Evolutionary conservation across 108 stramenopile species (phyloP).

Genomic region (Pseudonitzschia multistriata): DNA sequence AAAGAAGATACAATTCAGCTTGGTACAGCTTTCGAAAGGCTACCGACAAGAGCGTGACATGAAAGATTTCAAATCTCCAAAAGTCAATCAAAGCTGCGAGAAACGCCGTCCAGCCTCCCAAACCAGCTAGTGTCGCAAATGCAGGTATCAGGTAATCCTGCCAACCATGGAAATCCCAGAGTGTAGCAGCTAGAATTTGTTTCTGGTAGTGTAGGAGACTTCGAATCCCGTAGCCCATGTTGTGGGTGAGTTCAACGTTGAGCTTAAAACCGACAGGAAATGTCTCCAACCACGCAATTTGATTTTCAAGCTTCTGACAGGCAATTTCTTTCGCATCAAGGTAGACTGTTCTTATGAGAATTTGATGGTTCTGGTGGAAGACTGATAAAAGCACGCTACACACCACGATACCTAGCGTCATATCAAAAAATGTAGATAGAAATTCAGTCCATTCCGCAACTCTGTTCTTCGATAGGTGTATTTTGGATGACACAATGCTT

Average conservation of each 20-base stretch:
- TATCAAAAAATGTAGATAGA: conserved; percentile 16
- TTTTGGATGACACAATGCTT: neutral
- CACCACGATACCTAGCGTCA: conserved; percentile 13
- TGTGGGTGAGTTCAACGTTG: conserved; percentile 67
- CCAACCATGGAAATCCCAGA: conserved; percentile 16
- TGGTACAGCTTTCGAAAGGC: conserved; percentile 44
- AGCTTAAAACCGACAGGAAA: conserved; percentile 85
- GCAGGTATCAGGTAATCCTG: conserved; percentile 4
- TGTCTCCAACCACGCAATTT: conserved; percentile 55
- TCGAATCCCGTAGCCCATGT: conserved; percentile 49
- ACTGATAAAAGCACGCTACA: conserved; percentile 9
- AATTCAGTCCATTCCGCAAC: conserved; percentile 14
- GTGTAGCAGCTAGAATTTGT: conserved; percentile 17
- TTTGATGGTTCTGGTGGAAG: neutral
- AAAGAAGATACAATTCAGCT: conserved; percentile 55
- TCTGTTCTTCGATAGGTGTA: neutral
- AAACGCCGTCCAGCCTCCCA: conserved; percentile 25
- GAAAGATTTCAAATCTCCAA: conserved; percentile 48
- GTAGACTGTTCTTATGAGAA: neutral
- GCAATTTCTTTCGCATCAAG: conserved; percentile 1
- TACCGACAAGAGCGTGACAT: conserved; percentile 47
- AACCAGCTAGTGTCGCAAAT: neutral
- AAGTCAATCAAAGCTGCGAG: conserved; percentile 60
- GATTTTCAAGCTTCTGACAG: conserved; percentile 9
- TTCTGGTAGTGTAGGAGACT: conserved; percentile 33